A percentile compares a stretch with the other conserved stretches of the same genome.
Conservation (phyloP, 768 basidiomycete genomes). For the Leucocoprinus birnbaumii region DNA sequence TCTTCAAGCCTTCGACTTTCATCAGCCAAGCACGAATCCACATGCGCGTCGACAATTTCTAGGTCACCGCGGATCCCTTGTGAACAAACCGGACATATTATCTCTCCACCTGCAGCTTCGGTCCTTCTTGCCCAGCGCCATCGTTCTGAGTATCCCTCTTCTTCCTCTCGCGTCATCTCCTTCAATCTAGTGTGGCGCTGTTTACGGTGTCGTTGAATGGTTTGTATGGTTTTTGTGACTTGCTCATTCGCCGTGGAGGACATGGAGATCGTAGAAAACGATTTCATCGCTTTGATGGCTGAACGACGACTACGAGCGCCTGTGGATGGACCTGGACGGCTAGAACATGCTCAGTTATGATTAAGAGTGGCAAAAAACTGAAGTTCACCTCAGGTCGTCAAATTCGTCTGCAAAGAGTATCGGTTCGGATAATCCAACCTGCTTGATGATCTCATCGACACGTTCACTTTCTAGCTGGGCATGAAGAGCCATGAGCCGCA, state of each 20-base stretch:
- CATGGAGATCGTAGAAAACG: conserved; percentile 17
- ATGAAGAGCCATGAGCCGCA: conserved; percentile 68
- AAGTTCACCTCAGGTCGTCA: conserved; percentile 48
- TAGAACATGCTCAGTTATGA: neutral
- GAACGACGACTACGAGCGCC: conserved; percentile 34
- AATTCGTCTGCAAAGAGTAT: conserved; percentile 41
- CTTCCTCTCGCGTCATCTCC: conserved; percentile 63
- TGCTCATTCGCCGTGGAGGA: conserved; percentile 24
- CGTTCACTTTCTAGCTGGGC: conserved; percentile 64
- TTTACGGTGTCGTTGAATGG: conserved; percentile 69
- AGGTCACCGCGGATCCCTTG: conserved; percentile 57
- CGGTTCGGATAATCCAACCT: conserved; percentile 59
- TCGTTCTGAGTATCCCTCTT: conserved; percentile 33
- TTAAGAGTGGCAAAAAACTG: conserved; percentile 2
- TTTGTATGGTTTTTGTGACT: conserved; percentile 52
- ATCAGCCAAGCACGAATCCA: conserved; percentile 75
- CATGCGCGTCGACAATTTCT: conserved; percentile 75
- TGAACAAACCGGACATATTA: conserved; percentile 71
- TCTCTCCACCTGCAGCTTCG: conserved; percentile 30
- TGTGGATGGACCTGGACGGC: conserved; percentile 28
- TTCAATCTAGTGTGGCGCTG: conserved; percentile 64
- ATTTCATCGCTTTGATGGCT: conserved; percentile 38
- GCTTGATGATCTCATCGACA: conserved; percentile 62
- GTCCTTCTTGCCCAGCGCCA: conserved; percentile 26
- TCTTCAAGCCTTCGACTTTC: conserved; percentile 43